Conservation (phyloP, 441 rosid species). For the Mallotus repandus region DNA sequence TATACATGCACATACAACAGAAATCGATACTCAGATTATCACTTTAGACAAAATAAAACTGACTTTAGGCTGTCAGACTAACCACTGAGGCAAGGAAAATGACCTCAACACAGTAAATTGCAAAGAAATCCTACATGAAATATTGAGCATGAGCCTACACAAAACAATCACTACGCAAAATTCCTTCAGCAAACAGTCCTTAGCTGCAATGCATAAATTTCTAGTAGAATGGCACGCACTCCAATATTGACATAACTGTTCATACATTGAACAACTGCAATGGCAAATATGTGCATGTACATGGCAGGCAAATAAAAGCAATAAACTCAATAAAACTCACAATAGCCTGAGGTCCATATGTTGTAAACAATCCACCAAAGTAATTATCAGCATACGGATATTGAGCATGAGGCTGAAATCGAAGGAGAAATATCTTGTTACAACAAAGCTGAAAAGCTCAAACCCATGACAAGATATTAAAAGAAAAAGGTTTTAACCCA, state of each 20-base stretch:
- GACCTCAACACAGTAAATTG: background rate
- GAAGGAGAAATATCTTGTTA: conserved; percentile 12
- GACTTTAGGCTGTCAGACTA: background rate
- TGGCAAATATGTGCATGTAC: background rate
- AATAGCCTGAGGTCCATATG: conserved; percentile 37
- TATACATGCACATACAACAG: background rate
- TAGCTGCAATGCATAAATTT: background rate
- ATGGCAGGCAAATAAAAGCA: background rate
- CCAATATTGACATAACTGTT: background rate
- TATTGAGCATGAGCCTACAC: too few relatives aligned
- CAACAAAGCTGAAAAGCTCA: background rate
- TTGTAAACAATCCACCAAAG: conserved; percentile 28
- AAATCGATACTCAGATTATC: background rate
- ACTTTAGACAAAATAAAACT: background rate
- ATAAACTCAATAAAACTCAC: conserved; percentile 28
- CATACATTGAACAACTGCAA: background rate
- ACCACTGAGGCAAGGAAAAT: background rate
- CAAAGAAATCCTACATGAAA: background rate
- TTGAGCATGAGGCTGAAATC: conserved; percentile 32
- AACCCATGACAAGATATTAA: background rate
- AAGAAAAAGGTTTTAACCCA: conserved; percentile 14
- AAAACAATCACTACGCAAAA: too few relatives aligned
- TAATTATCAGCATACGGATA: conserved; percentile 34
- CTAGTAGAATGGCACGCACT: background rate
- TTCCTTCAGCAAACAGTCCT: too few relatives aligned